Percentiles rank a stretch among this genome's conserved stretches.
phyloP scores from a whole-genome alignment of 139 green algal genomes.

The Picochlorum sp. region DNA sequence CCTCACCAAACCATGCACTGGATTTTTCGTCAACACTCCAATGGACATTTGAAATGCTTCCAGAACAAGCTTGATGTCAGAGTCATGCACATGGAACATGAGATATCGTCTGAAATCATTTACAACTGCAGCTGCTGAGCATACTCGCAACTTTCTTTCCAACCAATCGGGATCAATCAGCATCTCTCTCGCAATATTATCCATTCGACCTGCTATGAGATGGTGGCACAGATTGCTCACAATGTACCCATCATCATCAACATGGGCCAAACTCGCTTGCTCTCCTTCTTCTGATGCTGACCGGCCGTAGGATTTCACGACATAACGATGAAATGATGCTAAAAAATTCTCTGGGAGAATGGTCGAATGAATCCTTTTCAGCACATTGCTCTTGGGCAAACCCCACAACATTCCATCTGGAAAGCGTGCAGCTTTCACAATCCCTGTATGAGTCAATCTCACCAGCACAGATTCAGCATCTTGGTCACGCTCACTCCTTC shows the following conservation, averaged over 20 bases:
- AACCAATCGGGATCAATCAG: slow-evolving; percentile 62
- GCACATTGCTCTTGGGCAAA: slow-evolving; percentile 28
- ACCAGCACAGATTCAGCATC: slow-evolving; percentile 6
- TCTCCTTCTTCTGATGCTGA: too few relatives aligned
- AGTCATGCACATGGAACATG: slow-evolving; percentile 14
- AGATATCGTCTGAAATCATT: slow-evolving; percentile 63
- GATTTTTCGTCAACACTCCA: slow-evolving; percentile 47
- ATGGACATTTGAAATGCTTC: slow-evolving; percentile 74
- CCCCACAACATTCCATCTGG: slow-evolving; percentile 32
- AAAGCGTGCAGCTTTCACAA: slow-evolving; percentile 34
- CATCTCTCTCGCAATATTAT: slow-evolving; percentile 33
- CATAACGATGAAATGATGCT: too few relatives aligned
- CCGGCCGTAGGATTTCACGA: too few relatives aligned
- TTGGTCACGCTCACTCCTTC: neutral
- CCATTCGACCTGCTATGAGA: slow-evolving; percentile 35
- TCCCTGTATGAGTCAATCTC: slow-evolving; percentile 14
- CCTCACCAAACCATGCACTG: slow-evolving; percentile 50
- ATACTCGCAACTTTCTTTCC: slow-evolving; percentile 64
- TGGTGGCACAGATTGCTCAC: slow-evolving; percentile 61
- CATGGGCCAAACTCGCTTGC: neutral
- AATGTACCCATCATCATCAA: slow-evolving; percentile 48
- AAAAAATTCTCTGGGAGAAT: too few relatives aligned
- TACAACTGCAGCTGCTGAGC: slow-evolving; percentile 50
- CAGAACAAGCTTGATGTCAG: slow-evolving; percentile 42
- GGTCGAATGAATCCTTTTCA: neutral